Conservation (phyloP, 306 rosid genomes). For the Prunus davidiana region DNA sequence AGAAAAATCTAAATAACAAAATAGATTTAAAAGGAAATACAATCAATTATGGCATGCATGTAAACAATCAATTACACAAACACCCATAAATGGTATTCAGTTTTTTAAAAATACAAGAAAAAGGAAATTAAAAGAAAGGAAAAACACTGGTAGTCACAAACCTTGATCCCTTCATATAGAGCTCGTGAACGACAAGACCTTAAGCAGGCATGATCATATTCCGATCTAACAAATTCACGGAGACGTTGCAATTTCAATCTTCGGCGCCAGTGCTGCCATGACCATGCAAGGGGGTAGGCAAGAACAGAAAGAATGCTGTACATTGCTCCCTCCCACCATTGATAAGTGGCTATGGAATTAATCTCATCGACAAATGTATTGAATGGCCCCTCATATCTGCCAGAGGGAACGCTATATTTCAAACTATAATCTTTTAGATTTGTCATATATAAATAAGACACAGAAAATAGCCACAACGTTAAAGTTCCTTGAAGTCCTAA, state of each 20-base stretch:
- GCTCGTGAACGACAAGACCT: constrained; percentile 98
- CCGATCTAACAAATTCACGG: constrained; percentile 95
- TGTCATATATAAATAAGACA: not conserved
- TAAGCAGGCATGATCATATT: constrained; percentile 93
- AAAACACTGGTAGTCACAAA: constrained; percentile 18
- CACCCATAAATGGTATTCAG: not conserved
- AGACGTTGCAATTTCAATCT: constrained; percentile 80
- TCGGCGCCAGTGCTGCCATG: constrained; percentile 97
- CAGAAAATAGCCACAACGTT: not conserved
- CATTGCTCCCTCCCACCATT: constrained; percentile 99
- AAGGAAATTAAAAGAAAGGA: too few species aligned
- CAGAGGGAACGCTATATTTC: constrained; percentile 30
- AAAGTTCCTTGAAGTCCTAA: not conserved
- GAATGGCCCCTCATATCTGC: constrained; percentile 90
- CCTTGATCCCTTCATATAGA: constrained; percentile 98
- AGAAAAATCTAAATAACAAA: too few species aligned
- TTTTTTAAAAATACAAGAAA: not conserved
- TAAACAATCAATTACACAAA: too few species aligned
- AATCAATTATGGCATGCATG: too few species aligned
- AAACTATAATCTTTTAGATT: constrained; percentile 7
- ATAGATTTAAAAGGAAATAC: not conserved
- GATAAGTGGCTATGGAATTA: constrained; percentile 85
- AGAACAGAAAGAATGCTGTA: constrained; percentile 72
- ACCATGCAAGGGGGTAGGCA: constrained; percentile 89
- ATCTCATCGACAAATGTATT: constrained; percentile 89